Evolutionary conservation across 805 yeast species (phyloP).

Genomic region (Yarrowia sp.): DNA sequence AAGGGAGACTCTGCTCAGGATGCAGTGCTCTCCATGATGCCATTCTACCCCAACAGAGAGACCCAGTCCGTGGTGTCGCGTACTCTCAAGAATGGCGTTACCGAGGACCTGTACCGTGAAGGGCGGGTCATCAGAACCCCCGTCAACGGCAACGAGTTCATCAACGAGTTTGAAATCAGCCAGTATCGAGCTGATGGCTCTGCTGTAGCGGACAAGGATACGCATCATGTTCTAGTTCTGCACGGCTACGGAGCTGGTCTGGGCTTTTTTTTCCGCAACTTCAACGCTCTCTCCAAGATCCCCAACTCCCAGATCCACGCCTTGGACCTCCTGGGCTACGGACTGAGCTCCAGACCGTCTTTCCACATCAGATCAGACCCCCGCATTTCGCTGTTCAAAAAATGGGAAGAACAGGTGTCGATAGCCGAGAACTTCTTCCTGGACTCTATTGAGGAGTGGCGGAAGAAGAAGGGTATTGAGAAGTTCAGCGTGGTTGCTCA

Average conservation of each 20-base stretch:
- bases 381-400: constrained; percentile 11
- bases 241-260: constrained; percentile 96
- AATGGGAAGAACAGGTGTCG: constrained; percentile 51
- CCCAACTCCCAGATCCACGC: constrained; percentile 79
- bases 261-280: constrained; percentile 78
- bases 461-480: constrained; percentile 56
- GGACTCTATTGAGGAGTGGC: constrained; percentile 71
- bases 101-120: constrained; percentile 43
- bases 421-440: constrained; percentile 68
- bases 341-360: constrained; percentile 80
- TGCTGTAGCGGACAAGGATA: constrained; percentile 46
- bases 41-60: constrained; percentile 53
- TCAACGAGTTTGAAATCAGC: constrained; percentile 76
- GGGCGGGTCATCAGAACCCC: constrained; percentile 57
- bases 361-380: constrained; percentile 52
- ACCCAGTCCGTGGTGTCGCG: not conserved
- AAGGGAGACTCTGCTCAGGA: constrained; percentile 54
- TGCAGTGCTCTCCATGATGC: constrained; percentile 61
- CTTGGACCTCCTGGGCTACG: constrained; percentile 87
- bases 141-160: constrained; percentile 56
- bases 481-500: constrained; percentile 75
- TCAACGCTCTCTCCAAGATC: constrained; percentile 55
- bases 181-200: constrained; percentile 41
- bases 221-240: constrained; percentile 69
- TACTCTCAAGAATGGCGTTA: not conserved